Percentiles rank a stretch among this genome's conserved stretches.
phyloP scores from a whole-genome alignment of 805 yeast genomes.

The Saturnispora quitensis region DNA sequence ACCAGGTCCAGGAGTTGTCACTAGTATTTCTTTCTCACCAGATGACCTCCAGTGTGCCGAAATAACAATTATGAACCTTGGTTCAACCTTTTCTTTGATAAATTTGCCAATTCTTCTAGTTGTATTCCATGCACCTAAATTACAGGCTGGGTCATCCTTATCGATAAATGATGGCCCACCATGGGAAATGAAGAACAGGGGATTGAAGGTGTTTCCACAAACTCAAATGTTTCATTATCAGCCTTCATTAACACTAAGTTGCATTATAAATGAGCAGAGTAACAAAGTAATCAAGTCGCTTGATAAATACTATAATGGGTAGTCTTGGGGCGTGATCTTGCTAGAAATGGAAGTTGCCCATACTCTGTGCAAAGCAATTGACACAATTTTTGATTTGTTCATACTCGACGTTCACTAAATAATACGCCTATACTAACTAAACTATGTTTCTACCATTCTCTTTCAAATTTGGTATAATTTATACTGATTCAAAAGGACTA shows the following conservation, averaged over 20 bases:
- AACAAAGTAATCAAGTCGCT: neutral
- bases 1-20: constrained; percentile 33
- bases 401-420: too few relatives aligned
- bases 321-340: neutral
- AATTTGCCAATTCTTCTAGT: constrained; percentile 41
- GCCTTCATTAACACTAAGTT: neutral
- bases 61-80: constrained; percentile 55
- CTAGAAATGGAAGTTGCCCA: neutral
- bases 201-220: constrained; percentile 24
- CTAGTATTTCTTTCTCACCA: constrained; percentile 33
- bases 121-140: constrained; percentile 48
- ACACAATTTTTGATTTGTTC: neutral
- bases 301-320: neutral
- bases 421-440: too few relatives aligned
- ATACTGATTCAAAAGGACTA: too few relatives aligned
- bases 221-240: constrained; percentile 11
- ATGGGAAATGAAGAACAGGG: constrained; percentile 63
- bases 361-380: neutral
- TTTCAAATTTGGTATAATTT: too few relatives aligned
- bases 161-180: constrained; percentile 79
- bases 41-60: constrained; percentile 73
- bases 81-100: constrained; percentile 42
- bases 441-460: too few relatives aligned
- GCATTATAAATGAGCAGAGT: too few relatives aligned
- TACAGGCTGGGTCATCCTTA: constrained; percentile 36